Base-by-base conservation (phyloP, 495 filamentous ascomycete genomes). In the Beverwykella pulmonaria region DNA sequence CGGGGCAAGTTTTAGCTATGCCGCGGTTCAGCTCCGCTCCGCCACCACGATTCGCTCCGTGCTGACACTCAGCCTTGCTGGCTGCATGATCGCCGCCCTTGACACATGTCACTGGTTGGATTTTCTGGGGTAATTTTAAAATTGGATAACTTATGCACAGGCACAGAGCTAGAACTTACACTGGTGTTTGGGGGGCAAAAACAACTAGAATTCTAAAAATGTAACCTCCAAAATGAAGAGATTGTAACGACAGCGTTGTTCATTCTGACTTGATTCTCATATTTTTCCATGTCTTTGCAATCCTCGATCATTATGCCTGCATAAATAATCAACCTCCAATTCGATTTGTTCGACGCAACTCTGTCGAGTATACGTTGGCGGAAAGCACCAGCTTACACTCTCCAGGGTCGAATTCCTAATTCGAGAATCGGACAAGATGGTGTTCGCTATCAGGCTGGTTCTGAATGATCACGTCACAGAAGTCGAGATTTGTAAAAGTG, bases 1-100 rank as follows among this genome's bases (percentile, higher is more conserved):
- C 17, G 6, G 39, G 9, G 8, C 3, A 44, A 44, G 39, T 44
- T 44, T 4, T 44, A 44, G 39, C 39, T 5, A 34, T 12, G 32
- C 32, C 12, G 5, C 32, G 17, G 39, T 14, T 44, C 30, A n/a
- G 39, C 15, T 9, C 39, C 32, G 39, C 39, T 44, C 39, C 6
- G 39, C 39, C 39, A 44, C 39, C 39, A 44, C 39, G 39, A 44
- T 44, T 44, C 8, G 39, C 17, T 44, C 17, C 39, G 39, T 44
- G 39, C 39, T 44, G 39, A 44, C 39, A 44, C 39, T n/a, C 39
- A 44, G 39, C 39, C 39, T 44, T 44, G 39, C 39, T n/a, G 39
- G 39, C 32, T 44, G 39, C 39, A 44, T 44, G 39, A 44, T 44
- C 39, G 39, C 6, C 39, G 39, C 39, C 3, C 39, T 44, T 44